Conservation (phyloP, 306 rosid genomes). For the Inga laurina region DNA sequence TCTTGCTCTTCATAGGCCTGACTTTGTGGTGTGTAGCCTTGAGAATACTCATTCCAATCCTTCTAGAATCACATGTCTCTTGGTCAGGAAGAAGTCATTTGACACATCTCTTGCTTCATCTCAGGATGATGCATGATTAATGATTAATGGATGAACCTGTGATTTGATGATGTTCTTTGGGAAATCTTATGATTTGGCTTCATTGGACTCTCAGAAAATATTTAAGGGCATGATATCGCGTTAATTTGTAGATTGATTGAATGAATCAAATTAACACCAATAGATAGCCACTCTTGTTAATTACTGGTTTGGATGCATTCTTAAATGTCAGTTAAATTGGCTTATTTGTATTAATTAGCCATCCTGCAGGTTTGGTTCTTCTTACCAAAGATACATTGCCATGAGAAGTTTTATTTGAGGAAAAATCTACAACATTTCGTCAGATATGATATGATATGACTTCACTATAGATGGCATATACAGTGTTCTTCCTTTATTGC, state of each 20-base stretch:
- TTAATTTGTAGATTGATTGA: neutral
- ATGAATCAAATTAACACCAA: neutral
- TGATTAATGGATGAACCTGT: constrained; percentile 40
- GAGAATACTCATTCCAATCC: constrained; percentile 71
- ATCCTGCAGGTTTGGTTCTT: neutral
- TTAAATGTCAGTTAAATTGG: neutral
- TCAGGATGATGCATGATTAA: constrained; percentile 41
- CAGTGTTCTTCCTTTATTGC: neutral
- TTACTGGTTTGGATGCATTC: constrained; percentile 22
- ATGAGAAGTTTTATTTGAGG: neutral
- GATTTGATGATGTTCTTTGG: neutral
- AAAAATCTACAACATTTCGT: neutral
- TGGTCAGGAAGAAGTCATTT: constrained; percentile 80
- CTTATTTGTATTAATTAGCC: neutral
- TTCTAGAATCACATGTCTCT: constrained; percentile 77
- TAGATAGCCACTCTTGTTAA: constrained; percentile 2
- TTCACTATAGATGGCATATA: neutral
- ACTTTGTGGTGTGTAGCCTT: constrained; percentile 74
- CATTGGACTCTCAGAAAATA: neutral
- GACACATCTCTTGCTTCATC: constrained; percentile 60
- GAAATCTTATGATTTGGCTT: neutral
- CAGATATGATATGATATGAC: neutral
- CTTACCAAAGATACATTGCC: constrained; percentile 13
- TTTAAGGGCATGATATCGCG: neutral
- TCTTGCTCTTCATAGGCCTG: constrained; percentile 80